Base-by-base conservation (phyloP, 805 yeast genomes). In the Myxozyma neglecta region DNA sequence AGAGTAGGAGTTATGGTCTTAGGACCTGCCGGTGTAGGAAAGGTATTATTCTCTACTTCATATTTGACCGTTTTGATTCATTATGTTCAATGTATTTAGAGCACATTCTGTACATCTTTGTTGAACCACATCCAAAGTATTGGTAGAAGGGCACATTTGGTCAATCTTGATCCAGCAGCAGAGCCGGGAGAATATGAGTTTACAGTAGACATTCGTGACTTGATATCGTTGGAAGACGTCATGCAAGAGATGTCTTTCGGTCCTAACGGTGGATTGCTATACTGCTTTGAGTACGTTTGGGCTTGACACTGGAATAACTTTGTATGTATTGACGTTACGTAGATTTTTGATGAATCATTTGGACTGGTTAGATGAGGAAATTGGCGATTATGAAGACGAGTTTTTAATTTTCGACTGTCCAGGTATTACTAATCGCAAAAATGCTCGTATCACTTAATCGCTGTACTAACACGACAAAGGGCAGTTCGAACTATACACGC, bases 21-120 rank as follows among this genome's bases (percentile, higher is more conserved):
- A 67, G 99, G 99, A 0, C 99, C 99, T 18, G 99, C 99, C 0
- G 99, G 99, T 43, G 98, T 89, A 9, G 99, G 99, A 10, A 93
- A 88, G 69, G 77, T 73, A 63, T 13, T 52, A 1, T 20, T 8
- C 11, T 24, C 29, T 13, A 37, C 40, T 34, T 6, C 18, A 29
- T 39, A 24, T 24, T 24, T 24, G 29, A 24, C 29, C 29, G 29
- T 24, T 5, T 24, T 5, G 5, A 24, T 24, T 24, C 5, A 24
- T 2, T 24, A 5, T 24, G 39, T 50, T 29, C 42, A 18, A 7
- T 6, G 14, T 45, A 8, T n/a, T 16, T 56, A 80, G 74, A 85
- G 94, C 51, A 90, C 99, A 0, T 94, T 93, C 72, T 93, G 98
- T 77, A 89, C 90, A 70, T 80, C 96, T 3, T 81, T 94, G 63